Base-by-base conservation (phyloP, 345 rosid genomes). In the Anacardium occidentale region DNA sequence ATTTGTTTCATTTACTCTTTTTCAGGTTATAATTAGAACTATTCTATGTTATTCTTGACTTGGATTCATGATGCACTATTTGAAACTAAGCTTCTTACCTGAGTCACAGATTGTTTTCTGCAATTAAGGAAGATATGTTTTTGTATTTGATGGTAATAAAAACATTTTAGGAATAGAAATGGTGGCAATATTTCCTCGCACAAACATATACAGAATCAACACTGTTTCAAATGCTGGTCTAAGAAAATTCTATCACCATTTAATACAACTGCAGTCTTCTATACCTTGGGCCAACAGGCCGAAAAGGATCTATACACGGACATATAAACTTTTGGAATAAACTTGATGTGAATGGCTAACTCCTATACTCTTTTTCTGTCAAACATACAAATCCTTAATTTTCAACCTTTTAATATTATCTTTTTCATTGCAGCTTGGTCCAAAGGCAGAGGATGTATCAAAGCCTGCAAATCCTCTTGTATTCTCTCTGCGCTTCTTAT, bases 371-470 rank as follows among this genome's bases (percentile, higher is more conserved):
- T 69, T 44, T 60, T 18, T 60, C 17, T 6, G 20, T 18, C 4
- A 50, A 50, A 55, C 22, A 15, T 42, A 40, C 2, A 56, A 26
- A 18, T 60, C 48, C 32, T n/a, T 47, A 1, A 10, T 14, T 52
- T 10, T 45, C n/a, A 14, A 52, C 52, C 6, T 21, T 52, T 1
- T 32, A 7, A 25, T 34, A 37, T 68, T 15, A 52, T 13, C 13
- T 3, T 0, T n/a, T n/a, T 68, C 40, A 47, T 44, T 83, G 82
- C 89, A 95, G 99, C 90, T 92, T 64, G 98, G 96, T 20, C 96
- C 96, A 3, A 95, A 92, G 86, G 86, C 76, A 64, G 99, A 95
- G 85, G 98, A 95, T 52, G 90, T 91, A 14, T 60, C 82, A 7
- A 75, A 91, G 86, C 97, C 98, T 5, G 91, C 83, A 21, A 88